Conservation (phyloP, 2,329 filamentous ascomycete species). For the Fusarium stilboides region DNA sequence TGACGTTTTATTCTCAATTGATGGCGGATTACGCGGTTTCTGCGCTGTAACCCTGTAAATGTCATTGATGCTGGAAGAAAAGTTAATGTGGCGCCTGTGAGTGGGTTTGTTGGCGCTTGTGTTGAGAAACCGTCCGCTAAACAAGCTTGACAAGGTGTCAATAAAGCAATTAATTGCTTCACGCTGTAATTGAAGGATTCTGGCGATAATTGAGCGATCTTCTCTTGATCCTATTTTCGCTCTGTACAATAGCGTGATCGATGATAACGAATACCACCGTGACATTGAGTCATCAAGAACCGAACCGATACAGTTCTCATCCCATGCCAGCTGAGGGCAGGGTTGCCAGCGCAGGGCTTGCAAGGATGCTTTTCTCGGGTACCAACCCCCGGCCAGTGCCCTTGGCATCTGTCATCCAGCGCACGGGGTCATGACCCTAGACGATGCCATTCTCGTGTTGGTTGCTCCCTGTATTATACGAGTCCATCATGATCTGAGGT, state of each 20-base stretch:
- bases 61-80: neutral
- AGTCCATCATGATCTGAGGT: neutral
- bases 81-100: conserved; percentile 3
- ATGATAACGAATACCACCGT: neutral
- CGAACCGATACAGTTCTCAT: conserved; percentile 6
- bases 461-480: neutral
- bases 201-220: no score
- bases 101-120: conserved; percentile 1
- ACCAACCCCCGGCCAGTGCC: neutral
- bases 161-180: neutral
- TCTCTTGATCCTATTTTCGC: neutral
- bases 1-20: conserved; percentile 3
- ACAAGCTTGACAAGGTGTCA: neutral
- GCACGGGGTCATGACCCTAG: neutral
- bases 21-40: neutral
- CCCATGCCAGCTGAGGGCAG: conserved; percentile 26
- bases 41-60: conserved; percentile 6
- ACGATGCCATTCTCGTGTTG: conserved; percentile 3
- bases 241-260: conserved; percentile 4
- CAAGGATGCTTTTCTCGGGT: conserved; percentile 11
- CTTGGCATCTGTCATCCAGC: neutral
- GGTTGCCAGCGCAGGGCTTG: neutral
- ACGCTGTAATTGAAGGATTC: no score
- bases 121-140: neutral
- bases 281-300: neutral